These are phyloP conservation scores for Termitomyces sp. DNA, from an alignment of 768 basidiomycete genomes.

Conservation along the genomic window DNA sequence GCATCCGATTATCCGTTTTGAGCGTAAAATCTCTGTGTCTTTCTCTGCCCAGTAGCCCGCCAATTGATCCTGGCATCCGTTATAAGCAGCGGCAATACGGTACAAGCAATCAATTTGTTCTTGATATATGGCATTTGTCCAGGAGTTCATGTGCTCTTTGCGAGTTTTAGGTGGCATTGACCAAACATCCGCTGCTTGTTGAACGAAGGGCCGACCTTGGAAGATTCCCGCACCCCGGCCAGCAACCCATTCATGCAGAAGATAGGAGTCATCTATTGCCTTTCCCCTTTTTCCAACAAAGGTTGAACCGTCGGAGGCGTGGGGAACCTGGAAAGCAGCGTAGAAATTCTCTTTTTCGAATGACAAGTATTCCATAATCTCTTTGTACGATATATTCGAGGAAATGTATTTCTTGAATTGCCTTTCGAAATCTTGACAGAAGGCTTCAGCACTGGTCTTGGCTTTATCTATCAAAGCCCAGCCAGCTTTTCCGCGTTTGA, in stretches of 20 bases:
- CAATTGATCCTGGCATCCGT: background rate
- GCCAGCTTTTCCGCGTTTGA: background rate
- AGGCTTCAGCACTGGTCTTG: background rate
- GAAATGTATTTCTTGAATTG: too few relatives aligned
- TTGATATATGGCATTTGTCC: background rate
- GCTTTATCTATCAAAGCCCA: background rate
- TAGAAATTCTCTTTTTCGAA: conserved; percentile 3
- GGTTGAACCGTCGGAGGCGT: background rate
- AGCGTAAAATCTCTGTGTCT: background rate
- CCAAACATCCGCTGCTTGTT: conserved; percentile 1
- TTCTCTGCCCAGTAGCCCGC: background rate
- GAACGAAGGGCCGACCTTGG: background rate
- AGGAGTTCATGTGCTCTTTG: background rate
- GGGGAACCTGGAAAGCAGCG: conserved; percentile 1
- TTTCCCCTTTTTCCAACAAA: background rate
- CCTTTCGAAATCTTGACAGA: too few relatives aligned
- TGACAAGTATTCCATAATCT: background rate
- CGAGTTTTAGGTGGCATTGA: conserved; percentile 1
- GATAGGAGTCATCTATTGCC: background rate
- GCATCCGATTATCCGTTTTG: background rate
- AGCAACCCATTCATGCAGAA: background rate
- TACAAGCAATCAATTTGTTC: conserved; percentile 1
- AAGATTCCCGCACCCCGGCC: conserved; percentile 3
- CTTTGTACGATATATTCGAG: too few relatives aligned
- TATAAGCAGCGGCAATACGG: background rate